Conservation (phyloP, 2,329 filamentous ascomycete species). For the Mollisiaceae sp. region DNA sequence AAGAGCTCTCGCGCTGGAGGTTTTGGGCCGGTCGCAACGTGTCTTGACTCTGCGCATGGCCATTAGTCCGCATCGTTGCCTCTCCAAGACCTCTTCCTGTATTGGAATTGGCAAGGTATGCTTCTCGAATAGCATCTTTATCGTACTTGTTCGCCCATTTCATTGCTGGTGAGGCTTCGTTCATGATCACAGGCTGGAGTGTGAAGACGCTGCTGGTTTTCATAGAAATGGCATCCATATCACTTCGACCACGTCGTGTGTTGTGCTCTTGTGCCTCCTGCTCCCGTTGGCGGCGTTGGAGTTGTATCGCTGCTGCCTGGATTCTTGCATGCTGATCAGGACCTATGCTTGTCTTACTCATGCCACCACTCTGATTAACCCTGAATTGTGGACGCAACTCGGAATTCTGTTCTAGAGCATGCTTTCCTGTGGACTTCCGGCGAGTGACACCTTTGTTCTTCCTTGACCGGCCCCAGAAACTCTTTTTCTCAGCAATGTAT, state of each 20-base stretch:
- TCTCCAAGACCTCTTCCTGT: constrained; percentile 70
- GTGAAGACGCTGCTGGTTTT: constrained; percentile 94
- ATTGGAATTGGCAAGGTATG: constrained; percentile 78
- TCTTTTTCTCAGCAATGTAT: constrained; percentile 95
- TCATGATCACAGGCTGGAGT: constrained; percentile 81
- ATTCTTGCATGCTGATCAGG: constrained; percentile 93
- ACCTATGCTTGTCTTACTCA: constrained; percentile 83
- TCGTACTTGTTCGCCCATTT: constrained; percentile 98
- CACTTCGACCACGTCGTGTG: constrained; percentile 60
- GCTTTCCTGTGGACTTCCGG: constrained; percentile 73
- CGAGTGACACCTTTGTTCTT: constrained; percentile 67
- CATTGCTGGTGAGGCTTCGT: constrained; percentile 89
- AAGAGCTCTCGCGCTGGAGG: constrained; percentile 26
- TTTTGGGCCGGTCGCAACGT: constrained; percentile 32
- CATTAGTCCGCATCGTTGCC: constrained; percentile 52
- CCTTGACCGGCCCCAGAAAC: constrained; percentile 85
- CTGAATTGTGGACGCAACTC: constrained; percentile 47
- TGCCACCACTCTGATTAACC: constrained; percentile 47
- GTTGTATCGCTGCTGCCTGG: constrained; percentile 83
- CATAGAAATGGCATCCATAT: constrained; percentile 59
- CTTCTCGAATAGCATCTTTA: constrained; percentile 81
- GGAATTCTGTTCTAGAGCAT: constrained; percentile 53
- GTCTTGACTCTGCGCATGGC: constrained; percentile 36
- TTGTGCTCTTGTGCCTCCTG: constrained; percentile 60
- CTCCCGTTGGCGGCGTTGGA: constrained; percentile 78